Conservation (phyloP, 805 yeast species). For the Starmera pachycereana region DNA sequence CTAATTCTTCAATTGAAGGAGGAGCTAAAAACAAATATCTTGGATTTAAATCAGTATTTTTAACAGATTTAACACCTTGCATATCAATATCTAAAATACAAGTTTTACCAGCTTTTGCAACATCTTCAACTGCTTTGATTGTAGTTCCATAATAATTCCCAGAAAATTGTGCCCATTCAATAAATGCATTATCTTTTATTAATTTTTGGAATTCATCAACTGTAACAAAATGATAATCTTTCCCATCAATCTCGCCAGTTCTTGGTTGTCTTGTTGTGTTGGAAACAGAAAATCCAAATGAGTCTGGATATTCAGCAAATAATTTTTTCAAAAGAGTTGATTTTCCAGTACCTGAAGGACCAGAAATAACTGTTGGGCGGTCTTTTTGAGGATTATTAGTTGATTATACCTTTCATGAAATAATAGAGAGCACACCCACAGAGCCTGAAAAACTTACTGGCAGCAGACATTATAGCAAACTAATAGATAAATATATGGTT, state of each 20-base stretch:
- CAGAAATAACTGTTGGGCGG: constrained; percentile 91
- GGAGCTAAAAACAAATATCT: constrained; percentile 84
- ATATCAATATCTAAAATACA: constrained; percentile 96
- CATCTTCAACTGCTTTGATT: constrained; percentile 66
- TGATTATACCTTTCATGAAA: not conserved
- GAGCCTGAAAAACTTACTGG: not conserved
- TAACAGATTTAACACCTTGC: constrained; percentile 96
- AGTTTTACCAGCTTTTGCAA: constrained; percentile 46
- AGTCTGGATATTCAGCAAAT: constrained; percentile 81
- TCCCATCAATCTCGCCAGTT: constrained; percentile 82
- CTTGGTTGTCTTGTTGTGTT: constrained; percentile 90
- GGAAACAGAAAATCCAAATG: constrained; percentile 90
- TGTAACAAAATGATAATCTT: constrained; percentile 78
- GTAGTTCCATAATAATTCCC: constrained; percentile 98
- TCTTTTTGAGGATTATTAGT: constrained; percentile 21
- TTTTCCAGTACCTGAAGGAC: constrained; percentile 95
- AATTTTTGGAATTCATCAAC: constrained; percentile 72
- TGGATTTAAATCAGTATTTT: constrained; percentile 73
- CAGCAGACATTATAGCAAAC: not conserved
- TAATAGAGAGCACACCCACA: not conserved
- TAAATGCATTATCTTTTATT: constrained; percentile 66
- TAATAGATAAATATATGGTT: not conserved
- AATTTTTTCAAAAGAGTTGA: constrained; percentile 85
- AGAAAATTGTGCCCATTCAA: constrained; percentile 97
- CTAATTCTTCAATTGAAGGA: constrained; percentile 75